A percentile compares a stretch with the other conserved stretches of the same genome.
phyloP scores from a whole-genome alignment of 1,139 yeast species.

The Kodamaea anthophila region DNA sequence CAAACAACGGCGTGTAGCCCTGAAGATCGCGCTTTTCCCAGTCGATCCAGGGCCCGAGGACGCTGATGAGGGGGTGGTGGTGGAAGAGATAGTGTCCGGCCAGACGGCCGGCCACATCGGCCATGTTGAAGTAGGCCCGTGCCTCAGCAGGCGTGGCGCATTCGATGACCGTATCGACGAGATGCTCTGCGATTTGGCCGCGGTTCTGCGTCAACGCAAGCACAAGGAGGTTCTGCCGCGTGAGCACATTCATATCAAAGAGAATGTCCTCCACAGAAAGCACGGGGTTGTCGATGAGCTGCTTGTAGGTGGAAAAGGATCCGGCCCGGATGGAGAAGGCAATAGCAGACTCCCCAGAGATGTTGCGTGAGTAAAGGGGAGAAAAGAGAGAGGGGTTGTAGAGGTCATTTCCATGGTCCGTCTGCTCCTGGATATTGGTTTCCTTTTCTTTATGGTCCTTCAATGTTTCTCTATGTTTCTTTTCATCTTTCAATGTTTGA shows the following conservation, averaged over 20 bases:
- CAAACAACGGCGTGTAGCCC: slow-evolving; percentile 75
- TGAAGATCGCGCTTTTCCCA: slow-evolving; percentile 69
- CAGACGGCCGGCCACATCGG: slow-evolving; percentile 50
- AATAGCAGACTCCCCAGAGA: slow-evolving; percentile 63
- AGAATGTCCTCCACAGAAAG: slow-evolving; percentile 63
- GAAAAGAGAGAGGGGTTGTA: too few species aligned
- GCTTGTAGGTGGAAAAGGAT: slow-evolving; percentile 37
- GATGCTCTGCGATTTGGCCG: slow-evolving; percentile 37
- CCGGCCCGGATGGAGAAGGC: slow-evolving; percentile 46
- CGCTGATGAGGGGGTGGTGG: slow-evolving; percentile 45
- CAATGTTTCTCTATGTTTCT: too few species aligned
- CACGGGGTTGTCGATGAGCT: slow-evolving; percentile 38
- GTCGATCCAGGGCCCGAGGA: slow-evolving; percentile 52
- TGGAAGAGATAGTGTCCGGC: slow-evolving; percentile 74
- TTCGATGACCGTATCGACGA: slow-evolving; percentile 41
- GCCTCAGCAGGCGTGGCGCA: slow-evolving; percentile 44
- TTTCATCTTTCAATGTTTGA: too few species aligned
- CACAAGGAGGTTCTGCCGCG: slow-evolving; percentile 50
- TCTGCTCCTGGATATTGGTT: not conserved
- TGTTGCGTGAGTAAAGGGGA: too few species aligned
- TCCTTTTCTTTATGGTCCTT: too few species aligned
- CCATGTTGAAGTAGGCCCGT: slow-evolving; percentile 41
- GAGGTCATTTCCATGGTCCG: too few species aligned
- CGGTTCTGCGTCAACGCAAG: slow-evolving; percentile 56
- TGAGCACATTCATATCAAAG: slow-evolving; percentile 50